Percentiles rank a stretch among this genome's conserved stretches.
Evolutionary conservation across 2,329 filamentous ascomycete species (phyloP).

Genomic region (Sporothrix variecibatus): DNA sequence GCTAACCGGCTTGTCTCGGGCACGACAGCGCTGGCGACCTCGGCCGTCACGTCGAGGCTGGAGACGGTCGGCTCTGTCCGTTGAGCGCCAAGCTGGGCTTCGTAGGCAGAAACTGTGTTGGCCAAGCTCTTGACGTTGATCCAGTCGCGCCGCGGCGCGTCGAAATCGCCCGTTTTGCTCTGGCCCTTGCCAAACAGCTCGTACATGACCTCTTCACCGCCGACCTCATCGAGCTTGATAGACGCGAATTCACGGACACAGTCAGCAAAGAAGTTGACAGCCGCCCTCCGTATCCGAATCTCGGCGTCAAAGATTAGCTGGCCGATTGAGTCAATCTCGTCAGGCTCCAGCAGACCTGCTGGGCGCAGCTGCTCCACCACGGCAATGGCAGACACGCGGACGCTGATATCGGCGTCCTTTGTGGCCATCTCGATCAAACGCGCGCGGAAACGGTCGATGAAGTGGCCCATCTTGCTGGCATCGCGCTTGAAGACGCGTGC

Average conservation of each 20-base stretch:
- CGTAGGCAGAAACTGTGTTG: slow-evolving; percentile 80
- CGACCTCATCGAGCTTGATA: slow-evolving; percentile 77
- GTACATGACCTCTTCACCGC: slow-evolving; percentile 73
- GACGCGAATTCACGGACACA: slow-evolving; percentile 83
- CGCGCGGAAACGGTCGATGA: slow-evolving; percentile 86
- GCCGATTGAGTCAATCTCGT: slow-evolving; percentile 86
- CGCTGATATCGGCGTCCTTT: slow-evolving; percentile 76
- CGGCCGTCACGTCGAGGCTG: slow-evolving; percentile 40
- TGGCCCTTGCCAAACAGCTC: slow-evolving; percentile 71
- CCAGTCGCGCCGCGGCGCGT: slow-evolving; percentile 79
- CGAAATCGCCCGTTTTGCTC: slow-evolving; percentile 66
- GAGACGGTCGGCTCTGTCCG: slow-evolving; percentile 33
- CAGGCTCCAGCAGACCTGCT: slow-evolving; percentile 82
- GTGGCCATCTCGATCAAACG: slow-evolving; percentile 92
- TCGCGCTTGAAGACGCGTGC: slow-evolving; percentile 76
- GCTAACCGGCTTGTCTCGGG: slow-evolving; percentile 76
- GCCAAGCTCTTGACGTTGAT: slow-evolving; percentile 88
- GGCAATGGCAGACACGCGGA: slow-evolving; percentile 78
- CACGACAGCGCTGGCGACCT: slow-evolving; percentile 56
- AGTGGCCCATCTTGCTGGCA: slow-evolving; percentile 81
- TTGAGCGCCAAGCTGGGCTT: slow-evolving; percentile 62
- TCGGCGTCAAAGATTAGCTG: slow-evolving; percentile 89
- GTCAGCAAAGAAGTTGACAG: slow-evolving; percentile 86
- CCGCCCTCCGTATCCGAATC: slow-evolving; percentile 78
- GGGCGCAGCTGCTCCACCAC: slow-evolving; percentile 81